phyloP scores from a whole-genome alignment of 1,284 basidiomycete species.

The Marasmius oreades region DNA sequence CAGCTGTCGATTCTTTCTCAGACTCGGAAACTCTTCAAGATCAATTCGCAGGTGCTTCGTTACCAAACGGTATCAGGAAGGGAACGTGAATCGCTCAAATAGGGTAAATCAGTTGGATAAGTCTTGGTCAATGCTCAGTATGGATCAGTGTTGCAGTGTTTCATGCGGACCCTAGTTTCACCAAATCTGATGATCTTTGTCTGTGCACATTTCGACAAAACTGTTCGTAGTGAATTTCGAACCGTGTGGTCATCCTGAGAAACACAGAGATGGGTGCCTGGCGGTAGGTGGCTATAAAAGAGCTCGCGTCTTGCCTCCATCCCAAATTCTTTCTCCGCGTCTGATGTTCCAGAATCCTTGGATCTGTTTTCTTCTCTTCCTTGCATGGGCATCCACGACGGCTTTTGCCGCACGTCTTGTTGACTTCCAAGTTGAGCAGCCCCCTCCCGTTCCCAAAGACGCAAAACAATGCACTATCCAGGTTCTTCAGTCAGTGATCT shows the following conservation, averaged over 20 bases:
- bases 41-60: background rate
- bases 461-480: slow-evolving; percentile 43
- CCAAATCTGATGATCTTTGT: no score
- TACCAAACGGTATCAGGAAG: background rate
- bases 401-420: slow-evolving; percentile 4
- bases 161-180: no score
- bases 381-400: background rate
- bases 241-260: background rate
- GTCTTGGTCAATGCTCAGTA: no score
- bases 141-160: no score
- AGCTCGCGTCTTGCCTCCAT: background rate
- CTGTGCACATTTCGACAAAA: no score
- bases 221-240: background rate
- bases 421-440: slow-evolving; percentile 55
- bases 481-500: slow-evolving; percentile 41
- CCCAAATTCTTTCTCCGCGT: background rate
- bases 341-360: background rate
- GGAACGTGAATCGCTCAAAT: no score
- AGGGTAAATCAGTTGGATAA: no score
- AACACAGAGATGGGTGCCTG: background rate
- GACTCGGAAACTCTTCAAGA: background rate
- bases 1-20: background rate
- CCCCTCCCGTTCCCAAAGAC: slow-evolving; percentile 44
- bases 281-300: background rate
- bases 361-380: background rate